Evolutionary conservation across 805 yeast species (phyloP), one percentile per base, ranked within the genome.

Genomic region (Saccharomycopsis selenospora): DNA sequence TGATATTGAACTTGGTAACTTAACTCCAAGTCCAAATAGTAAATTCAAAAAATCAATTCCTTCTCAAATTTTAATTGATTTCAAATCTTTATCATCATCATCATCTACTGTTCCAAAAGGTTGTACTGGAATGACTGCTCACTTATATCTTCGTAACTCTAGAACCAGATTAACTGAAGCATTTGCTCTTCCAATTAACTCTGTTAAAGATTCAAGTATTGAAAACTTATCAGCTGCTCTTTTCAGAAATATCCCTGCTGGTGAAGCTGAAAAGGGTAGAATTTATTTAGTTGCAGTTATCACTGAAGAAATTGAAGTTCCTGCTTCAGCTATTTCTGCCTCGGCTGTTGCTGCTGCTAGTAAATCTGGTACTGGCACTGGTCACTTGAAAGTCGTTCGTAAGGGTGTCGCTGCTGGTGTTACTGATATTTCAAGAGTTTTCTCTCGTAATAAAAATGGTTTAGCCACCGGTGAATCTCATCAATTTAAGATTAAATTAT

Each of bases 351-450:
- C 29, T 10, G 28, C 17, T 27, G 28, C 28, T 4, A 28, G 27
- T 13, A 20, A 11, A 2, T 52, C 55, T 14, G 52, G 46, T 4
- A 50, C 51, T 29, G 44, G 53, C 4, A 29, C 47, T 11, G 53
- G 52, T 26, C 43, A 46, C 1, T 48, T 77, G 18, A 62, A 64
- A 33, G 61, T 68, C 41, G 73, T 83, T 43, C 79, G 85, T 59
- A 80, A 82, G 59, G 95, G 95, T 49, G 77, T 88, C 13, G 93
- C 91, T 33, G 90, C 89, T 3, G 96, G 96, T 62, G 93, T 84
- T 13, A 76, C 87, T 33, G 95, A 88, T 65, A 81, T 88, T 43
- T 79, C 93, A 3, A 75, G 95, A 56, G 76, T 86, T 22, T 85
- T 88, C 59, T 76, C 87, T 5, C 71, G 76, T 51, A 76, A 76